Conservation (phyloP, 805 yeast species). For the Barnettozyma sucrosica region DNA sequence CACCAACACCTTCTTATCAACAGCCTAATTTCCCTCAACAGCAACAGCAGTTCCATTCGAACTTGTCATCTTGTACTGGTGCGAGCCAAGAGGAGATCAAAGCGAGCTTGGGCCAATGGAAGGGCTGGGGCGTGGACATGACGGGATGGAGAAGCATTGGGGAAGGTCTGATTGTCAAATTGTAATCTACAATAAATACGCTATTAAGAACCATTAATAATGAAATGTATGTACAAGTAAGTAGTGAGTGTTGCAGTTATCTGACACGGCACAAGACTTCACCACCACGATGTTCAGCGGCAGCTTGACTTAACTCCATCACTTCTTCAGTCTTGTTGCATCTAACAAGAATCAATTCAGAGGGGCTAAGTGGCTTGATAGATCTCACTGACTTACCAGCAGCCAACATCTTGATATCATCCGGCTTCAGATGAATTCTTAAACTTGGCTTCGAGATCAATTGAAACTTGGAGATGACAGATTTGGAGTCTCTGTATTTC, state of each 20-base stretch:
- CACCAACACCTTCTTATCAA: constrained; percentile 21
- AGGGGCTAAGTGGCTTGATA: constrained; percentile 79
- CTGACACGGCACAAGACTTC: constrained; percentile 77
- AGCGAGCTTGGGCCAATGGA: constrained; percentile 64
- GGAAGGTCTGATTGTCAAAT: constrained; percentile 53
- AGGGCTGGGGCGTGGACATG: constrained; percentile 85
- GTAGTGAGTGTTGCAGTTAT: constrained; percentile 21
- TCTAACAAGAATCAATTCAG: constrained; percentile 75
- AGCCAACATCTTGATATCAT: constrained; percentile 68
- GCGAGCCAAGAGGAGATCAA: constrained; percentile 46
- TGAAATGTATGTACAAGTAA: not conserved
- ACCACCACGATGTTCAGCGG: constrained; percentile 63
- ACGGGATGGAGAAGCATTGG: constrained; percentile 71
- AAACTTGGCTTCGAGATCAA: constrained; percentile 84
- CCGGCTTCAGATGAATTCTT: constrained; percentile 53
- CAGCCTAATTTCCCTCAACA: constrained; percentile 4
- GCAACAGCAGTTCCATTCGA: constrained; percentile 10
- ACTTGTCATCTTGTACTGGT: constrained; percentile 19
- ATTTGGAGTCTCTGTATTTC: constrained; percentile 66
- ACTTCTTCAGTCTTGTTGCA: constrained; percentile 41
- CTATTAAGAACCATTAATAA: not conserved
- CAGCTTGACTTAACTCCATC: constrained; percentile 82
- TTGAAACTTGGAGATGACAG: constrained; percentile 67
- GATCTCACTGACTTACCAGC: constrained; percentile 70
- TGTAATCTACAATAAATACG: constrained; percentile 21